Percentiles rank a stretch among this genome's conserved stretches.
phyloP scores from a whole-genome alignment of 352 stramenopile genomes.

The Phytophthora melonis region DNA sequence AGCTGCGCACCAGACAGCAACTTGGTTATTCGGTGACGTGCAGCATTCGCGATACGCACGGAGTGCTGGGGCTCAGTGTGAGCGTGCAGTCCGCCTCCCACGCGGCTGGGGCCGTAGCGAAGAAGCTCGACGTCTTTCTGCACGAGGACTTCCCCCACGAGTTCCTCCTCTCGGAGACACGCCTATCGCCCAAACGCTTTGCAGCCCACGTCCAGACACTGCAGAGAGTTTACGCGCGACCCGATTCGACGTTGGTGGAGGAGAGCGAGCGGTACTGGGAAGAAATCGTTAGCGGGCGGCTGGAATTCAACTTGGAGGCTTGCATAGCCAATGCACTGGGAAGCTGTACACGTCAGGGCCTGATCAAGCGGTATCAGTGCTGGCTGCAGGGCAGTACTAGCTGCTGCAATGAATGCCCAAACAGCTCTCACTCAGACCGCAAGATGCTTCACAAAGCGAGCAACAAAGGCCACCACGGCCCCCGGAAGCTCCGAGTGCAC shows the following conservation, averaged over 20 bases:
- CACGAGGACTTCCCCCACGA: slow-evolving; percentile 47
- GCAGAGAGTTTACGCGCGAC: slow-evolving; percentile 53
- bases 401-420: slow-evolving; percentile 22
- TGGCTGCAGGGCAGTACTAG: slow-evolving; percentile 61
- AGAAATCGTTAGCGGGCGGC: slow-evolving; percentile 68
- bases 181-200: slow-evolving; percentile 52
- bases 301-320: slow-evolving; percentile 70
- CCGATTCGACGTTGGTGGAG: slow-evolving; percentile 61
- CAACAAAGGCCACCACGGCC: slow-evolving; percentile 20
- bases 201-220: slow-evolving; percentile 57
- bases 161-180: slow-evolving; percentile 29
- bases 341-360: slow-evolving; percentile 49
- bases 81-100: slow-evolving; percentile 78
- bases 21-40: slow-evolving; percentile 87
- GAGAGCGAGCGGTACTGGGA: slow-evolving; percentile 80
- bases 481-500: slow-evolving; percentile 75
- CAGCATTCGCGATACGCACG: slow-evolving; percentile 77
- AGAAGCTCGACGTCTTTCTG: slow-evolving; percentile 74
- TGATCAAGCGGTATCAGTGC: slow-evolving; percentile 55
- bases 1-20: slow-evolving; percentile 84
- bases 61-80: slow-evolving; percentile 76
- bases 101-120: slow-evolving; percentile 59
- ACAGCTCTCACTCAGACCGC: background rate
- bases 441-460: slow-evolving; percentile 1
- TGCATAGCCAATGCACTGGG: slow-evolving; percentile 52